Conservation (phyloP, 2,329 filamentous ascomycete genomes). For the Fusarium sp. region DNA sequence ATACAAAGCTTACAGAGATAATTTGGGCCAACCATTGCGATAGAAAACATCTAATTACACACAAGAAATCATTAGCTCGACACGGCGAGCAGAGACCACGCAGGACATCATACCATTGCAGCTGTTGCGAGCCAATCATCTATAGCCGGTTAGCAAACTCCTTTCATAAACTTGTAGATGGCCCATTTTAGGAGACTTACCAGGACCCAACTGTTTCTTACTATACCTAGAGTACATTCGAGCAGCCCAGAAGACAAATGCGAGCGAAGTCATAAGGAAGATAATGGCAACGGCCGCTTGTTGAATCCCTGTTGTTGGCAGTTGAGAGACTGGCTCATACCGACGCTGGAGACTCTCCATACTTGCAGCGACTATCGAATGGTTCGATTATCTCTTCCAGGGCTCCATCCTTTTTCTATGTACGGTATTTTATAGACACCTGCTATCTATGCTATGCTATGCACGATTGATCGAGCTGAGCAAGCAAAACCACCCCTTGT, state of each 20-base stretch:
- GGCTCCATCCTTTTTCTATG: not conserved
- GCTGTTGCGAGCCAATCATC: slow-evolving; percentile 34
- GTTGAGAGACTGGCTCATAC: slow-evolving; percentile 22
- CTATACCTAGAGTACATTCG: slow-evolving; percentile 35
- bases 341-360: slow-evolving; percentile 9
- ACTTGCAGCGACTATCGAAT: slow-evolving; percentile 1
- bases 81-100: too few species aligned
- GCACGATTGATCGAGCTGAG: too few species aligned
- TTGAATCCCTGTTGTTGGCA: slow-evolving; percentile 33
- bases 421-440: not conserved
- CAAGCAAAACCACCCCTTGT: too few species aligned
- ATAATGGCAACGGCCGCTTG: slow-evolving; percentile 35
- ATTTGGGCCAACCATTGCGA: slow-evolving; percentile 27
- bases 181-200: slow-evolving; percentile 14
- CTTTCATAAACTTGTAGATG: not conserved
- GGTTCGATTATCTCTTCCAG: not conserved
- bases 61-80: not conserved
- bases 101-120: slow-evolving; percentile 28
- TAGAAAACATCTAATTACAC: slow-evolving; percentile 26
- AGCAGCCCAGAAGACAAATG: slow-evolving; percentile 24
- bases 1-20: slow-evolving; percentile 25
- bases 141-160: slow-evolving; percentile 5
- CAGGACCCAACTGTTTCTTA: slow-evolving; percentile 34
- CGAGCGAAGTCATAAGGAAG: slow-evolving; percentile 31
- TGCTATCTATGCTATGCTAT: too few species aligned